Conservation (phyloP, 352 stramenopile species). For the Pythium coloratum region DNA sequence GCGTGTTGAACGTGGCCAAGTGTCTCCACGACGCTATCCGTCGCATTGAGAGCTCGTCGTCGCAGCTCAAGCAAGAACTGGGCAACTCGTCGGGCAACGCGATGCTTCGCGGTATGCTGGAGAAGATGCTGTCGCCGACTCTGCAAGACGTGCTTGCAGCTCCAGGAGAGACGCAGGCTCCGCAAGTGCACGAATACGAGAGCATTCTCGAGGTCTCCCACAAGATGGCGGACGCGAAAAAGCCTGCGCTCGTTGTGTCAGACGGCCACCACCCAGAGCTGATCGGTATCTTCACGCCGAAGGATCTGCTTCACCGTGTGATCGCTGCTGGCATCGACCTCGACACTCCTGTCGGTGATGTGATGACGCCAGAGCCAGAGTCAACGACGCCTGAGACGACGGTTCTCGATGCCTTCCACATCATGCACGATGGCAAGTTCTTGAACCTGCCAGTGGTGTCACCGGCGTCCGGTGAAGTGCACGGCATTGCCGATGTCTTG, state of each 20-base stretch:
- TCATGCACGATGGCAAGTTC: slow-evolving; percentile 98
- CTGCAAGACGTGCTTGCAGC: slow-evolving; percentile 72
- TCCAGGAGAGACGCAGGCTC: slow-evolving; percentile 63
- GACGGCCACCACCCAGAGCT: slow-evolving; percentile 63
- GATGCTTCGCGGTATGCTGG: slow-evolving; percentile 77
- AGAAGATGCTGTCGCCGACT: slow-evolving; percentile 86
- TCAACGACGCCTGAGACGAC: slow-evolving; percentile 92
- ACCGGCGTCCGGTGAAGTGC: slow-evolving; percentile 61
- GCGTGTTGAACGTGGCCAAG: slow-evolving; percentile 97
- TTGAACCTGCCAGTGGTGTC: slow-evolving; percentile 96
- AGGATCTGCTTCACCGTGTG: slow-evolving; percentile 96
- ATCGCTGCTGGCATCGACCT: slow-evolving; percentile 91
- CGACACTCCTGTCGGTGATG: slow-evolving; percentile 86
- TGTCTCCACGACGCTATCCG: slow-evolving; percentile 98
- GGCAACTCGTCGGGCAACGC: slow-evolving; percentile 55
- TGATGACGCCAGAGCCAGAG: slow-evolving; percentile 97
- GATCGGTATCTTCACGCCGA: slow-evolving; percentile 97
- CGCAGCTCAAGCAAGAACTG: slow-evolving; percentile 77
- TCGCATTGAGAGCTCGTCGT: slow-evolving; percentile 93
- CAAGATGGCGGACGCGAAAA: slow-evolving; percentile 77
- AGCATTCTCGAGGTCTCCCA: slow-evolving; percentile 70
- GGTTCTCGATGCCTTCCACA: slow-evolving; percentile 96
- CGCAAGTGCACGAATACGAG: slow-evolving; percentile 71
- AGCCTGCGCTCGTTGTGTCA: slow-evolving; percentile 77
- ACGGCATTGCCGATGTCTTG: slow-evolving; percentile 81